Base-by-base conservation (phyloP, 140 eudicot genomes). In the Cichorium intybus region DNA sequence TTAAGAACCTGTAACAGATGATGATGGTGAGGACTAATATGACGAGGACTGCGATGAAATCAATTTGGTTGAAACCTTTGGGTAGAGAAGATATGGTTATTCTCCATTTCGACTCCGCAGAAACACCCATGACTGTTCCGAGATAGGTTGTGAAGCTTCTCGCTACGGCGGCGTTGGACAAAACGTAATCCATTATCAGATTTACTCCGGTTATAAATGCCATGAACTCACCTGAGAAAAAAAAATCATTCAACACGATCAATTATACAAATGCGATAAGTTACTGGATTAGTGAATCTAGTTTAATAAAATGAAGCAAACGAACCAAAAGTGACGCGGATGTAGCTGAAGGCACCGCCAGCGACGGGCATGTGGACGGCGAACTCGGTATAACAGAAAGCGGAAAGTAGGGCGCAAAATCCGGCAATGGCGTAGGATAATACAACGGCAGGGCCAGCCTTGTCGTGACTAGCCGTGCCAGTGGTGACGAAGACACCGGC, bases 281-380 rank as follows among this genome's bases (percentile, higher is more conserved):
- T 31, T 18, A 1, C 37, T 29, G 20, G 6, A 31, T 14, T 14
- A 28, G 9, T 22, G 17, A 26, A 56, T 56, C 18, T 2, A 56
- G 2, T 28, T 12, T 43, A 43, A 43, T 43, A 2, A 43, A 43
- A 15, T 7, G 49, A 17, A 65, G 71, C 2, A 16, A 28, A 73
- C 79, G 11, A 58, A 75, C 79, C 99, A 47, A 93, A 88, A 26
- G 99, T 93, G 21, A 83, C 95, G 2, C 99, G 93, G 72, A 93
- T 85, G 78, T 88, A 93, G 72, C 97, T 88, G 56, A 93, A 93
- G 50, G 99, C 97, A 48, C 99, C 99, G 73, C 99, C 99, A 51
- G 99, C 99, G 31, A 93, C 95, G 24, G 99, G 99, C 88, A 93
- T 79, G 60, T 93, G 93, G 5, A 93, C 99, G 57, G 99, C 97